Base-by-base conservation (phyloP, 768 basidiomycete species). In the Tephrocybe rancida region DNA sequence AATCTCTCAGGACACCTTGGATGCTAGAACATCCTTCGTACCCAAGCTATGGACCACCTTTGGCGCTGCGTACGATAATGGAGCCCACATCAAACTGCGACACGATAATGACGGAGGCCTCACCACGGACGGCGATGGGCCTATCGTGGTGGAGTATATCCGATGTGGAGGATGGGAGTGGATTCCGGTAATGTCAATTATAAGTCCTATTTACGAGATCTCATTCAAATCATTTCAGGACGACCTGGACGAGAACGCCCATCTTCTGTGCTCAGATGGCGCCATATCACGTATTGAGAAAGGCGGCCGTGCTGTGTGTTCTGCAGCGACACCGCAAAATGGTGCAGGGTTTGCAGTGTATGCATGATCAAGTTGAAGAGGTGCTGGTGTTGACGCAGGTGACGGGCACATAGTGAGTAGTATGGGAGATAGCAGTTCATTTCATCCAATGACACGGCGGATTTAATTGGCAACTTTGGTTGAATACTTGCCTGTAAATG, bases 161-260 rank as follows among this genome's bases (percentile, higher is more conserved):
- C 79, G 93, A 22, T 88, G 86, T 59, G 82, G 80, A 14, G 86
- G 86, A 6, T 95, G 93, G 86, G 85, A 89, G 59, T 97, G 95
- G 95, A 75, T 74, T 37, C 95, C 94, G 18, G 92, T 93, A 3
- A 19, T 9, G 16, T 16, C 35, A 37, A 41, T 41, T 18, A 44
- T 8, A 30, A 9, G 18, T 18, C 35, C 25, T 38, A 3, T 32
- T 50, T 29, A 27, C 41, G 18, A 30, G 7, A 19, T 14, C 42
- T 54, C 6, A 38, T 50, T 55, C 44, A 57, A 16, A 3, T 41
- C 44, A 52, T 34, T 58, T 45, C 61, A 94, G 90, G 80, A 85
- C 56, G 69, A 76, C 10, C 60, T 61, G 24, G 89, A 93, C 56
- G 71, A 77, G 13, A 65, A 69, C 10, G 88, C 91, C 0, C 88